Conservation (phyloP, 2,329 filamentous ascomycete species). For the Xylariaceae sp. region DNA sequence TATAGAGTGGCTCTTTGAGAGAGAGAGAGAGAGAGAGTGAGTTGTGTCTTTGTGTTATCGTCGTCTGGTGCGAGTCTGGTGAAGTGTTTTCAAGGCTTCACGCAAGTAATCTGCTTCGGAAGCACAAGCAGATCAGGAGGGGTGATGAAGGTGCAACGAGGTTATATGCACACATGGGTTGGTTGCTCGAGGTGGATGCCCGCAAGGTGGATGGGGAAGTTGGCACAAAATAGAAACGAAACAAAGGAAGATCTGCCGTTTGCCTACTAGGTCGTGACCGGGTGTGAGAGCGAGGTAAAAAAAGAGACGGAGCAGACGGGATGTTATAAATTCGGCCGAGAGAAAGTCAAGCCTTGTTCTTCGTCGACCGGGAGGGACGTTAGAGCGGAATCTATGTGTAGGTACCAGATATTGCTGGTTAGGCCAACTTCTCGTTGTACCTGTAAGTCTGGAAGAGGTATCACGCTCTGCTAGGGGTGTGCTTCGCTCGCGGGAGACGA, state of each 20-base stretch:
- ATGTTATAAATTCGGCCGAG: constrained; percentile 15
- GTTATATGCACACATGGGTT: constrained; percentile 26
- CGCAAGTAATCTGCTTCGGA: constrained; percentile 16
- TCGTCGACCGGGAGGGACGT: background rate
- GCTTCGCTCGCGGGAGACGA: background rate
- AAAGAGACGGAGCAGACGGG: constrained; percentile 8
- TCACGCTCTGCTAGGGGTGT: background rate
- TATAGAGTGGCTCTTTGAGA: constrained; percentile 16
- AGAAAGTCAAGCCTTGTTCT: constrained; percentile 15
- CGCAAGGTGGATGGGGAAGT: constrained; percentile 1
- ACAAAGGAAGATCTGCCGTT: constrained; percentile 10
- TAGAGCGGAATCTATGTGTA: constrained; percentile 2
- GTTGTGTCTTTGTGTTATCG: constrained; percentile 6
- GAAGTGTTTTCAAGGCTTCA: constrained; percentile 10
- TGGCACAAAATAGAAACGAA: constrained; percentile 7
- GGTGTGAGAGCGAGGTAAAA: constrained; percentile 9
- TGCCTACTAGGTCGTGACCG: constrained; percentile 12
- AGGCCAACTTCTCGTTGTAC: background rate
- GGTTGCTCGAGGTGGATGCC: constrained; percentile 1
- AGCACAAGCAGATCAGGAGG: constrained; percentile 16
- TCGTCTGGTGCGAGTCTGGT: constrained; percentile 7
- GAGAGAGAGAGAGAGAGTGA: constrained; percentile 12
- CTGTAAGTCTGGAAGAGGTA: background rate
- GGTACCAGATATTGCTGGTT: background rate
- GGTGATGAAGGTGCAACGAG: constrained; percentile 19